Percentiles rank a stretch among this genome's conserved stretches.
Conservation (phyloP, 2,329 filamentous ascomycete genomes). For the Chrysosporium queenslandicum region DNA sequence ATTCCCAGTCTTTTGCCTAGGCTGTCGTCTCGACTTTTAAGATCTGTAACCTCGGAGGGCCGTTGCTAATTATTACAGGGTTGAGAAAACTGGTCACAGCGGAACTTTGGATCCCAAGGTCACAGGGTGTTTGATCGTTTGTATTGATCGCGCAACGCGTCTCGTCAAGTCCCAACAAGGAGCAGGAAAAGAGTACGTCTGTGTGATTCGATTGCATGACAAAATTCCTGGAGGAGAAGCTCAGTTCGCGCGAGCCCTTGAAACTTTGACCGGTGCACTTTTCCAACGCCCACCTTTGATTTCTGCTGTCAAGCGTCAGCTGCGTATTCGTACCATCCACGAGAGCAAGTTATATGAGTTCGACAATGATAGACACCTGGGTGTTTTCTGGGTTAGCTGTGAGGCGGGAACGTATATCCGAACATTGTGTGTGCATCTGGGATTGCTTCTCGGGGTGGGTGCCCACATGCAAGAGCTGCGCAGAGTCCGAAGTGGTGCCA, state of each 20-base stretch:
- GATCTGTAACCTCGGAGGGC: too few species aligned
- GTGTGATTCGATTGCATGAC: conserved; percentile 88
- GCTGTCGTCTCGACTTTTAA: too few species aligned
- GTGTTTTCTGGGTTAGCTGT: conserved; percentile 98
- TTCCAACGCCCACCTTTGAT: conserved; percentile 97
- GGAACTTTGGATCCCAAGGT: conserved; percentile 98
- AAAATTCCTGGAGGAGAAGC: conserved; percentile 87
- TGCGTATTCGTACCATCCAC: conserved; percentile 95
- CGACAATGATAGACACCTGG: conserved; percentile 93
- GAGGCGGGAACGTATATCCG: conserved; percentile 98
- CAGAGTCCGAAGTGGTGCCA: conserved; percentile 84
- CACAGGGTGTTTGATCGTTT: conserved; percentile 88
- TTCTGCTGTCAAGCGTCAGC: conserved; percentile 95
- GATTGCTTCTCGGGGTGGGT: conserved; percentile 66
- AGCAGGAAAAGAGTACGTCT: conserved; percentile 98
- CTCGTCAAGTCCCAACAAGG: conserved; percentile 98
- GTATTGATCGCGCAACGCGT: conserved; percentile 90
- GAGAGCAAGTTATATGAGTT: conserved; percentile 96
- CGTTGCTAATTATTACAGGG: conserved; percentile 48
- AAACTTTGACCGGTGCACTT: conserved; percentile 90
- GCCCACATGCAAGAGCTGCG: conserved; percentile 98
- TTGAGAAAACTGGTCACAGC: conserved; percentile 96
- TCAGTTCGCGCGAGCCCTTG: conserved; percentile 84
- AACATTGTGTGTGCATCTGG: conserved; percentile 91
- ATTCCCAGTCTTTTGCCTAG: too few species aligned